phyloP scores from a whole-genome alignment of 176 grass and related monocot species.

The Aegilops bicornis region DNA sequence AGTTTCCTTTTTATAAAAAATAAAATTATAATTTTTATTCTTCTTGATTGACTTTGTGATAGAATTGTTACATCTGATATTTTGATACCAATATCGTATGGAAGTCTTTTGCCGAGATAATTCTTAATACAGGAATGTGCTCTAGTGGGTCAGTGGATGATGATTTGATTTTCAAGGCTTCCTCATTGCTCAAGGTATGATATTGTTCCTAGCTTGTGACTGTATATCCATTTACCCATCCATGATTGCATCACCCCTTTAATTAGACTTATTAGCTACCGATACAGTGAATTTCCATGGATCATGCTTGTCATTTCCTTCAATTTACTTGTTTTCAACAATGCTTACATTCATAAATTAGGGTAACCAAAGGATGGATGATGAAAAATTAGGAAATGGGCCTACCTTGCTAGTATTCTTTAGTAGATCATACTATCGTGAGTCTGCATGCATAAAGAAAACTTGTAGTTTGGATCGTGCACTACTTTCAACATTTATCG shows the following conservation, averaged over 20 bases:
- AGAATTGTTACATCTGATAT: conserved; percentile 30
- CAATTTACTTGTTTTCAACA: neutral
- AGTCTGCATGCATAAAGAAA: neutral
- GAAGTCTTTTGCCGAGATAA: conserved; percentile 90
- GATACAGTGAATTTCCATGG: neutral
- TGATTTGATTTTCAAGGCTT: conserved; percentile 49
- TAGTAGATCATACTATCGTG: neutral
- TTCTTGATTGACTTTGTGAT: neutral
- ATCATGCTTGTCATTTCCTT: conserved; percentile 10
- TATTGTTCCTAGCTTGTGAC: conserved; percentile 14
- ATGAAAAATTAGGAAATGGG: neutral
- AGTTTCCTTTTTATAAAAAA: neutral
- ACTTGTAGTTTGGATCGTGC: neutral
- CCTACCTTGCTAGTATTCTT: neutral
- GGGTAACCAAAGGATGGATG: neutral
- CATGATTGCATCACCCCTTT: neutral
- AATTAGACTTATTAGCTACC: neutral
- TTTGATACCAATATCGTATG: conserved; percentile 79
- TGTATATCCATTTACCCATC: neutral
- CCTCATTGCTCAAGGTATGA: conserved; percentile 72
- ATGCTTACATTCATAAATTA: neutral
- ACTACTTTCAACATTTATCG: neutral
- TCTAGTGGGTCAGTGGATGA: conserved; percentile 34
- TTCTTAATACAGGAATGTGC: conserved; percentile 49
- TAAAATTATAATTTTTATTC: neutral